These are phyloP conservation scores for Leccinum rimulosum DNA, from an alignment of 768 basidiomycete genomes.

Conservation along the genomic window DNA sequence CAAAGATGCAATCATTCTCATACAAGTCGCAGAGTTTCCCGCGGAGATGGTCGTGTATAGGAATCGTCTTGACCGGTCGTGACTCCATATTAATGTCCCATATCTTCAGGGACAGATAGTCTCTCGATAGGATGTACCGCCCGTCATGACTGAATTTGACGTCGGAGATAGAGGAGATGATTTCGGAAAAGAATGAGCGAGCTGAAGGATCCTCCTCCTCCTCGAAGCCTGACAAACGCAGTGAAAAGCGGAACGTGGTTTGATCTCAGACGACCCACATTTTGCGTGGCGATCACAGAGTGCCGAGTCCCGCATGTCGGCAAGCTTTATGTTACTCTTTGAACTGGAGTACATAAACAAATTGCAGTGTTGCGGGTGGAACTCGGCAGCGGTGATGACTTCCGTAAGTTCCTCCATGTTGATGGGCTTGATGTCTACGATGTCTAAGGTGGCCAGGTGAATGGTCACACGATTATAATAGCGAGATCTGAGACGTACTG, in stretches of 20 bases:
- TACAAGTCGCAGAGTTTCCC: slow-evolving; percentile 98
- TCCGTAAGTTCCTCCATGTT: slow-evolving; percentile 99
- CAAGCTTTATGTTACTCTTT: slow-evolving; percentile 99
- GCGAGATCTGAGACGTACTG: slow-evolving; percentile 57
- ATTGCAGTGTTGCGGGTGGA: slow-evolving; percentile 97
- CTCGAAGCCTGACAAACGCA: slow-evolving; percentile 74
- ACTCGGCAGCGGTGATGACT: slow-evolving; percentile 99
- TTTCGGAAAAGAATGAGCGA: slow-evolving; percentile 99
- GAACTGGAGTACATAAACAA: slow-evolving; percentile 99
- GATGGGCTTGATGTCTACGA: slow-evolving; percentile 98
- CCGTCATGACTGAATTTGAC: slow-evolving; percentile 99
- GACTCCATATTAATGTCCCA: slow-evolving; percentile 99
- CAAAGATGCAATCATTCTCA: slow-evolving; percentile 99
- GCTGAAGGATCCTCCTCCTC: slow-evolving; percentile 98
- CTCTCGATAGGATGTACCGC: slow-evolving; percentile 92
- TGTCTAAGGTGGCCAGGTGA: slow-evolving; percentile 55
- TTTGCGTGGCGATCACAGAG: slow-evolving; percentile 96
- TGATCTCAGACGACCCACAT: slow-evolving; percentile 52
- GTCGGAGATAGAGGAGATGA: slow-evolving; percentile 99
- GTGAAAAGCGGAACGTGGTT: slow-evolving; percentile 8
- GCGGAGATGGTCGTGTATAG: slow-evolving; percentile 96
- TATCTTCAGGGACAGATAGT: slow-evolving; percentile 97
- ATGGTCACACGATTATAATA: slow-evolving; percentile 2
- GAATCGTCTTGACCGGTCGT: slow-evolving; percentile 93
- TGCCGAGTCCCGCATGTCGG: slow-evolving; percentile 98